Evolutionary conservation across 352 stramenopile genomes (phyloP).

Genomic region (Globisporangium emineosum): DNA sequence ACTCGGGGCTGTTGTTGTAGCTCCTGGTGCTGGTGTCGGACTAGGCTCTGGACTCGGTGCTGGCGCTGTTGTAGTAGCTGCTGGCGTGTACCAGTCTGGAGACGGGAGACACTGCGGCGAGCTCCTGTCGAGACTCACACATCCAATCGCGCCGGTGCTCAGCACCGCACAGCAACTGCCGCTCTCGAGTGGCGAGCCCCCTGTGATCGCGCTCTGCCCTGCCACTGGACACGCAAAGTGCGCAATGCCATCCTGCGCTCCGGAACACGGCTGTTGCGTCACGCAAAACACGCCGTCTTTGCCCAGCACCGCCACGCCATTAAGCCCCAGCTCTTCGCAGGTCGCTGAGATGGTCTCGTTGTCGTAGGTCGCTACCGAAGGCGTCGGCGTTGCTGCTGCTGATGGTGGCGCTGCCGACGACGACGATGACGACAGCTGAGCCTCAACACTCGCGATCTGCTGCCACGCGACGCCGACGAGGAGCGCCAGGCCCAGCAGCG

Average conservation of each 20-base stretch:
- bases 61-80: background rate
- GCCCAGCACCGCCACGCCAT: slow-evolving; percentile 32
- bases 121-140: slow-evolving; percentile 19
- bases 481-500: slow-evolving; percentile 5
- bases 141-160: slow-evolving; percentile 28
- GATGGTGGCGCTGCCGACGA: background rate
- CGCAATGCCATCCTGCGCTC: slow-evolving; percentile 6
- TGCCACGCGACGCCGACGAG: background rate
- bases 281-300: slow-evolving; percentile 39
- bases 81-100: slow-evolving; percentile 20
- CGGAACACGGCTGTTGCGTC: slow-evolving; percentile 28
- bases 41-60: background rate
- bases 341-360: slow-evolving; percentile 2
- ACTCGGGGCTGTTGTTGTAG: background rate
- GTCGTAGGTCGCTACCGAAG: background rate
- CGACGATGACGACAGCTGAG: background rate
- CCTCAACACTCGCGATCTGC: background rate
- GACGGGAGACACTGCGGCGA: slow-evolving; percentile 24
- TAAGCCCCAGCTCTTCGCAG: slow-evolving; percentile 16
- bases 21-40: background rate
- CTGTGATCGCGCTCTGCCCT: slow-evolving; percentile 20
- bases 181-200: slow-evolving; percentile 10
- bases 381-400: background rate
- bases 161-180: slow-evolving; percentile 50
- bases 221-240: slow-evolving; percentile 30